Evolutionary conservation across 495 filamentous ascomycete genomes (phyloP), one percentile per base, ranked within the genome.

Genomic region (Cairneyella variabilis): DNA sequence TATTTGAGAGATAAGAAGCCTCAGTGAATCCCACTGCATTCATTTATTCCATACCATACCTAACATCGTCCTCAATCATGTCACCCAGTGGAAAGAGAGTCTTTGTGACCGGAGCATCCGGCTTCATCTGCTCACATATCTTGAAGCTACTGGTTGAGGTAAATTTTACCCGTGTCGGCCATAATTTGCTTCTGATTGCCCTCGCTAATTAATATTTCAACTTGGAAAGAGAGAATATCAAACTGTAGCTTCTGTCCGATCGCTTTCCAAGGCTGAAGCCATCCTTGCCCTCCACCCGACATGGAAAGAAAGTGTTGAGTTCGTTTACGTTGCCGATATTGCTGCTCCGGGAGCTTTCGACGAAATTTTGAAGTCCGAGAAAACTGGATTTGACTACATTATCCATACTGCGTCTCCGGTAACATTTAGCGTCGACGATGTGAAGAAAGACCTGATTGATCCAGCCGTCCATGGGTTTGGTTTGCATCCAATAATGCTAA

Each of bases 241-340:
- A 8, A 27, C 18, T 25, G 30, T 25, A 20, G 51, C 51, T 9
- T 45, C n/a, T 36, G 51, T 53, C 3, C 23, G 51, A 21, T 71
- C 61, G 11, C 48, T 60, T 41, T 21, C 22, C 2, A 69, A 69
- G 43, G 67, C 66, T 21, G 45, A 65, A 22, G 52, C 64, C 32
- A 55, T 72, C 18, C 50, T 67, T 30, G 54, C 54, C 17, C 53
- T 58, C 1, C 63, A 67, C 38, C 66, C 64, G 3, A 43, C 51
- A 8, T 66, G 65, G 56, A 57, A 69, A 48, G 50, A 32, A 2
- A 54, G 57, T 3, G 37, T 60, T 37, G 43, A 50, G 4, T 66
- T 64, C 36, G 48, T 52, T 14, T 56, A 57, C 21, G 30, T 59
- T 17, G 18, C 53, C 5, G 45, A 67, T 26, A 50, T 66, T 14